These are phyloP conservation scores for Fusarium chaquense DNA, from an alignment of 2,329 filamentous ascomycete species.

Conservation along the genomic window DNA sequence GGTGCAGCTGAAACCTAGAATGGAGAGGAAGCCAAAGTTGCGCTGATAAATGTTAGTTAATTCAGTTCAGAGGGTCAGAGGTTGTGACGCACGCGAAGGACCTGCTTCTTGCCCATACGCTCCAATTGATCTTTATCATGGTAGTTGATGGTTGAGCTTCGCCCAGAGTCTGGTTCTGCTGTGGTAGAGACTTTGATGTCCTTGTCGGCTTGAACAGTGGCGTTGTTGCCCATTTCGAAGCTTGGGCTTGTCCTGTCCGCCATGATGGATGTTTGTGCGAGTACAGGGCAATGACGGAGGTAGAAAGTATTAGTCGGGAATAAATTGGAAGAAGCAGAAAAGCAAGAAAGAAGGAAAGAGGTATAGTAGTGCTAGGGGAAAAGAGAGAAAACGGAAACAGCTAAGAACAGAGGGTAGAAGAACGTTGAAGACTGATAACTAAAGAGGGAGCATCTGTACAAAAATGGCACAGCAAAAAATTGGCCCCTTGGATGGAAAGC, in stretches of 20 bases:
- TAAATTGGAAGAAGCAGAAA: neutral
- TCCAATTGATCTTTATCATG: constrained; percentile 46
- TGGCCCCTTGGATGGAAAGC: constrained; percentile 8
- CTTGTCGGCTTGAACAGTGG: constrained; percentile 25
- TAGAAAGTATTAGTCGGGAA: neutral
- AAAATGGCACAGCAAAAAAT: neutral
- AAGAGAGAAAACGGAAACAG: neutral
- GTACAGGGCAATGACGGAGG: neutral
- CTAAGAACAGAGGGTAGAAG: constrained; percentile 1
- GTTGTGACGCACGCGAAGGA: constrained; percentile 26
- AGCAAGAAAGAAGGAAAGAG: neutral
- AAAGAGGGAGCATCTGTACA: neutral
- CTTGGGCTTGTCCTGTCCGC: constrained; percentile 34
- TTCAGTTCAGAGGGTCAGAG: rapidly evolving
- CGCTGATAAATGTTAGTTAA: constrained; percentile 48
- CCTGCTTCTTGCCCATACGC: constrained; percentile 48
- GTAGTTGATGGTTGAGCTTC: constrained; percentile 28
- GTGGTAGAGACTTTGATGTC: constrained; percentile 20
- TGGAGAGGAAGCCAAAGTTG: constrained; percentile 63
- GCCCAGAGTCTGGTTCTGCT: constrained; percentile 37
- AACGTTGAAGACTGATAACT: neutral
- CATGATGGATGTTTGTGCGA: constrained; percentile 26
- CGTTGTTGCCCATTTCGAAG: constrained; percentile 44
- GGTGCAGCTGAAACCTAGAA: constrained; percentile 65
- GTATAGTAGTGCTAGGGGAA: neutral